Conservation (phyloP, 768 basidiomycete genomes). For the Nidularia sp. region DNA sequence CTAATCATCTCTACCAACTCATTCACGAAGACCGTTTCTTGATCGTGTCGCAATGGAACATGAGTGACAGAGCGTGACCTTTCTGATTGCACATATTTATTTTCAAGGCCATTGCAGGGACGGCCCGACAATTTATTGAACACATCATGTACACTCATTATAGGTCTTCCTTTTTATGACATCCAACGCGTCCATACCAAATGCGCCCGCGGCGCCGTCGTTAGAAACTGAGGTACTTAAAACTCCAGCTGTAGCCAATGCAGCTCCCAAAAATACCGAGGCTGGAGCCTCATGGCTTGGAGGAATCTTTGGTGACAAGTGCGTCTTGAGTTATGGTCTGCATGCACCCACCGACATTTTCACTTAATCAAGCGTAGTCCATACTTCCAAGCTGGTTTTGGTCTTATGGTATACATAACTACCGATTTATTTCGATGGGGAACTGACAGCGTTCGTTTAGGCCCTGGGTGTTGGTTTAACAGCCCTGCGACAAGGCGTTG, state of each 20-base stretch:
- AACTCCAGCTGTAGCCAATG: background rate
- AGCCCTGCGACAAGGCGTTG: slow-evolving; percentile 63
- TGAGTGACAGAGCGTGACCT: too few relatives aligned
- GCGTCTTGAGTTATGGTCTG: slow-evolving; percentile 23
- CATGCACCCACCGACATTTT: slow-evolving; percentile 1
- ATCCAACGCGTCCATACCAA: background rate
- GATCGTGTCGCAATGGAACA: too few relatives aligned
- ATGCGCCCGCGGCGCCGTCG: background rate
- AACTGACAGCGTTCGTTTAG: slow-evolving; percentile 34
- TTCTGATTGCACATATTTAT: too few relatives aligned
- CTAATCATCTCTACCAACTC: too few relatives aligned
- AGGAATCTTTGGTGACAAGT: slow-evolving; percentile 62
- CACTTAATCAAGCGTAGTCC: slow-evolving; percentile 61
- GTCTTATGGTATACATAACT: slow-evolving; percentile 72
- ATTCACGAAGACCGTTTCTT: too few relatives aligned
- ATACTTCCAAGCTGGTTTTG: slow-evolving; percentile 97
- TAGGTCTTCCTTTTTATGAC: background rate
- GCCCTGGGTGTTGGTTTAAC: slow-evolving; percentile 88
- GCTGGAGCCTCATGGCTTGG: slow-evolving; percentile 25
- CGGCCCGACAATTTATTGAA: too few relatives aligned
- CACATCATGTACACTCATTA: background rate
- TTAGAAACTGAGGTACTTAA: background rate
- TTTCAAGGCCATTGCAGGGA: too few relatives aligned
- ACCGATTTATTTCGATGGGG: background rate
- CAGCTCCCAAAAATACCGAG: slow-evolving; percentile 7